Evolutionary conservation across 192 early-diverging fungal genomes (phyloP).

Genomic region (Podochytrium sp.): DNA sequence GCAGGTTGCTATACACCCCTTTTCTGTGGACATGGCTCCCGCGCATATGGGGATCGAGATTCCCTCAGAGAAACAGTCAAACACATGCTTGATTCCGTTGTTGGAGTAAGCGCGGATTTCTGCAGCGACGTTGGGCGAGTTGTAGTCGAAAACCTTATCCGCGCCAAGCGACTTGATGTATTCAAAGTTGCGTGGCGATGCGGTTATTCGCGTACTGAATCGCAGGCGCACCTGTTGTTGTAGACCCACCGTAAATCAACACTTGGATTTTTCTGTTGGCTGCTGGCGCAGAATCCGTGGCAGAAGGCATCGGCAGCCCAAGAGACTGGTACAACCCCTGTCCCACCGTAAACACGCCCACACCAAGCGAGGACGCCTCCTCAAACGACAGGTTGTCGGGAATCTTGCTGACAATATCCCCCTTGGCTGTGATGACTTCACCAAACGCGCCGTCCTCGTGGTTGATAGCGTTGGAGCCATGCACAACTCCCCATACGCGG

Average conservation of each 20-base stretch:
- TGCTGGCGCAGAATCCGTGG: too few species aligned
- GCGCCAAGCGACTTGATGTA: slow-evolving; percentile 29
- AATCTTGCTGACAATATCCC: not conserved
- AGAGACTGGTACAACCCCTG: slow-evolving; percentile 32
- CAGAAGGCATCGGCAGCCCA: too few species aligned
- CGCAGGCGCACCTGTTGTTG: slow-evolving; percentile 41
- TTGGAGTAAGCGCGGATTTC: slow-evolving; percentile 31
- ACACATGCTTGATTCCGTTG: slow-evolving; percentile 17
- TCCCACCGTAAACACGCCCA: slow-evolving; percentile 5
- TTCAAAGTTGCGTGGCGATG: slow-evolving; percentile 27
- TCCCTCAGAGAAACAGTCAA: slow-evolving; percentile 31
- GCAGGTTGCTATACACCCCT: not conserved
- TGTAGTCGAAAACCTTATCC: slow-evolving; percentile 37
- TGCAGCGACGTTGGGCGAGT: slow-evolving; percentile 19
- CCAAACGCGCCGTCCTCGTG: slow-evolving; percentile 11
- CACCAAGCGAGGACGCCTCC: slow-evolving; percentile 1
- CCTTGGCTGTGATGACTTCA: slow-evolving; percentile 3
- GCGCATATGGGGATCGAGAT: slow-evolving; percentile 26
- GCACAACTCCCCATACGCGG: slow-evolving; percentile 4
- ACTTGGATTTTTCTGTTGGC: slow-evolving; percentile 10
- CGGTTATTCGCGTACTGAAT: slow-evolving; percentile 42
- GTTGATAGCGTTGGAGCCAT: slow-evolving; percentile 3
- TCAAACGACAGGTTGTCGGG: slow-evolving; percentile 11
- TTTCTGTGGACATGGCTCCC: not conserved
- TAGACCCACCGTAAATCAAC: slow-evolving; percentile 41